A percentile compares a stretch with the other conserved stretches of the same genome.
These are phyloP conservation scores for Pilobolus umbonatus DNA, from an alignment of 192 early-diverging fungal species.

Conservation along the genomic window DNA sequence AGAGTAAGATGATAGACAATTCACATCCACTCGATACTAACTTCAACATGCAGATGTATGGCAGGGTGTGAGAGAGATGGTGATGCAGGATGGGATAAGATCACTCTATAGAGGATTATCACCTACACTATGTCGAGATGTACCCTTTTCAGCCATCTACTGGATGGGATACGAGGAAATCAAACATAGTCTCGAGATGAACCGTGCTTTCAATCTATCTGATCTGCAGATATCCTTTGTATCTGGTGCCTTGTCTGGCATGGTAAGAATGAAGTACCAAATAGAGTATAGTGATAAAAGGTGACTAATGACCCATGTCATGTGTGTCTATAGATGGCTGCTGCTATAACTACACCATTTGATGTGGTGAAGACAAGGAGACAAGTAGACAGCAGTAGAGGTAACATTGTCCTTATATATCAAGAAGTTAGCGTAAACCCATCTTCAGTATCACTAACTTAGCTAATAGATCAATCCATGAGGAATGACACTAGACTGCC, in stretches of 20 bases:
- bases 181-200: constrained; percentile 41
- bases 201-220: constrained; percentile 7
- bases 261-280: constrained; percentile 40
- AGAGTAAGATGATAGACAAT: constrained; percentile 17
- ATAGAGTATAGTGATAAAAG: neutral
- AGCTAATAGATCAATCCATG: constrained; percentile 3
- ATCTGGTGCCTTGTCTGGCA: constrained; percentile 82
- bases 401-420: constrained; percentile 12
- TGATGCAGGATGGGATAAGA: constrained; percentile 46
- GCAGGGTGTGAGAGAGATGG: constrained; percentile 56
- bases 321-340: constrained; percentile 59
- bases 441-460: too few species aligned
- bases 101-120: constrained; percentile 84
- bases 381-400: constrained; percentile 55
- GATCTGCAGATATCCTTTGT: constrained; percentile 74
- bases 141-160: constrained; percentile 91
- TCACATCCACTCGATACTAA: neutral
- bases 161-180: constrained; percentile 90
- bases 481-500: too few species aligned
- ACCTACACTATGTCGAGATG: constrained; percentile 90
- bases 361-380: constrained; percentile 92
- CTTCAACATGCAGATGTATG: constrained; percentile 46
- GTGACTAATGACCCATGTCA: too few species aligned
- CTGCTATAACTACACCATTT: constrained; percentile 90
- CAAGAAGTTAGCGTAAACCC: neutral